Conservation (phyloP, 202 grass and related monocot species). For the Bolboschoenoplectus hybrid region DNA sequence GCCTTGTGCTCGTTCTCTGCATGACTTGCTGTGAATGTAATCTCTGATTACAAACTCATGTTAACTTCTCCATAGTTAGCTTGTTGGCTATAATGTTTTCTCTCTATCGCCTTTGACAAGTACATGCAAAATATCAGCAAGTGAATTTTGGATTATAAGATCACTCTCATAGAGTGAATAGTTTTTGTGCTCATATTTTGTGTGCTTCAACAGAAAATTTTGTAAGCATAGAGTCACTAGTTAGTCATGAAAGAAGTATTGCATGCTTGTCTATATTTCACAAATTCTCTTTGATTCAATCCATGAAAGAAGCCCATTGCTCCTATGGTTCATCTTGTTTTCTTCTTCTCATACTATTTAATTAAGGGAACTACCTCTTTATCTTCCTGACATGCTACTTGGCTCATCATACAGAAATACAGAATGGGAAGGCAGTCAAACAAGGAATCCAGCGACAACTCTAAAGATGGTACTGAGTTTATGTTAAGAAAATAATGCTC, state of each 20-base stretch:
- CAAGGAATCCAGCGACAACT: conserved; percentile 42
- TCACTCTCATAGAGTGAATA: not conserved
- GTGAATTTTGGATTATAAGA: not conserved
- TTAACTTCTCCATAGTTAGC: not conserved
- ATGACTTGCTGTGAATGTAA: not conserved
- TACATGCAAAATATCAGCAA: not conserved
- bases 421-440: conserved; percentile 42
- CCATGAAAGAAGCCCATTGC: not conserved
- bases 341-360: not conserved
- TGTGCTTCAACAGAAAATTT: not conserved
- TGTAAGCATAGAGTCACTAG: not conserved
- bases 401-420: conserved; percentile 38
- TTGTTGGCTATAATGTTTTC: not conserved
- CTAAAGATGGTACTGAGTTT: conserved; percentile 41
- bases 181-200: not conserved
- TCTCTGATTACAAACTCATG: not conserved
- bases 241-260: not conserved
- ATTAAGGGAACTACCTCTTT: not conserved
- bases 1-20: not conserved
- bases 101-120: not conserved
- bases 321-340: not conserved
- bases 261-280: not conserved
- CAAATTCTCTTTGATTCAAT: not conserved
- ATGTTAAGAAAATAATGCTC: not conserved
- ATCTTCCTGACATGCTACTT: conserved; percentile 15